These are phyloP conservation scores for Globisporangium nagaii DNA, from an alignment of 352 stramenopile species.

Conservation along the genomic window DNA sequence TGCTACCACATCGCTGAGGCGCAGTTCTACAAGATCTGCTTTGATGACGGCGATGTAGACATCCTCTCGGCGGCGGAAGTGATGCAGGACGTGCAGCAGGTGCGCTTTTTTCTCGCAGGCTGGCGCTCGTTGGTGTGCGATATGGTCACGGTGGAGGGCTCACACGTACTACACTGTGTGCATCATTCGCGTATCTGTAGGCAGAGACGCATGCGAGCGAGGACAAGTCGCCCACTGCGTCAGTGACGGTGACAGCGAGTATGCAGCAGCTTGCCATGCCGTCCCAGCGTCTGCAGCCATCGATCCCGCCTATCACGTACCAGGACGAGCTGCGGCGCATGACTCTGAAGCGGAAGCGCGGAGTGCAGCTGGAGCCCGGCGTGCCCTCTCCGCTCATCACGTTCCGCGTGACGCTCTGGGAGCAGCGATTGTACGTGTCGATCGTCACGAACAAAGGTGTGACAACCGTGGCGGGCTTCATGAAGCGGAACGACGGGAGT, in stretches of 20 bases:
- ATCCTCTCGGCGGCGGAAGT: slow-evolving; percentile 55
- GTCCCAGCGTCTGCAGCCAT: background rate
- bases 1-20: slow-evolving; percentile 46
- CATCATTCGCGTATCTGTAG: background rate
- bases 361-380: slow-evolving; percentile 13
- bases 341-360: slow-evolving; percentile 38
- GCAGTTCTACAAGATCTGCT: slow-evolving; percentile 76
- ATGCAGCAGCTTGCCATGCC: background rate
- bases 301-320: slow-evolving; percentile 8
- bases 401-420: slow-evolving; percentile 43
- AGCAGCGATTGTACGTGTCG: slow-evolving; percentile 52
- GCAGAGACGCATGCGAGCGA: slow-evolving; percentile 22
- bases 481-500: slow-evolving; percentile 32
- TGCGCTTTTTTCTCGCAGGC: background rate
- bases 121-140: background rate
- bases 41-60: slow-evolving; percentile 80
- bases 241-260: background rate
- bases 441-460: slow-evolving; percentile 50
- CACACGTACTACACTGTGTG: background rate
- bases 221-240: slow-evolving; percentile 11
- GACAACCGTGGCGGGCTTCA: slow-evolving; percentile 51
- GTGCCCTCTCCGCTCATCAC: too few species aligned
- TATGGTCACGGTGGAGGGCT: too few species aligned
- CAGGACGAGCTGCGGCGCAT: slow-evolving; percentile 21
- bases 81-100: slow-evolving; percentile 33